Base-by-base conservation (phyloP, 257 asterid species). In the Penstemon barbatus region DNA sequence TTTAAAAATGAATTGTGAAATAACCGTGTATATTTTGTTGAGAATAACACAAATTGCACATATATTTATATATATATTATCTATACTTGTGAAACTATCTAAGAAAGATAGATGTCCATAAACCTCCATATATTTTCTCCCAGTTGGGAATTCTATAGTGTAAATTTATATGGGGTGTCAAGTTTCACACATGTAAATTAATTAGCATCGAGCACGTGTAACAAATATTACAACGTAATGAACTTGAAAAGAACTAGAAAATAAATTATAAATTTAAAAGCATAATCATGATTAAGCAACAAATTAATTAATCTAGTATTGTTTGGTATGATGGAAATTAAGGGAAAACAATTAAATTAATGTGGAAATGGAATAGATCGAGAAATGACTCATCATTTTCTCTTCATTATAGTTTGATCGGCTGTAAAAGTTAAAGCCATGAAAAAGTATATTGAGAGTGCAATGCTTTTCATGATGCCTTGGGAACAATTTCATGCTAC, bases 391-490 rank as follows among this genome's bases (percentile, higher is more conserved):
- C 4, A 48, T 61, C 4, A 48, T 40, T 45, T 62, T 39, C 57
- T 74, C 37, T 55, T 66, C 57, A 75, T 78, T 66, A 78, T 75
- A 54, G 71, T 66, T 75, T 62, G 81, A 73, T 75, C 33, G 49
- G 78, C 76, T 82, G 84, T 76, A 76, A 82, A 82, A 69, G 78
- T 65, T 44, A 51, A 72, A 75, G 54, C 59, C 69, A 61, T 40
- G 40, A 4, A 56, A 72, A 54, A 61, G 58, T 72, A 18, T 25
- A 36, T 44, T 8, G 41, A 65, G 77, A 73, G 74, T 64, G 78
- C 71, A 41, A 71, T 74, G 79, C 68, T 63, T 59, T 25, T 79
- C 75, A 77, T 79, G 67, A 76, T 79, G 76, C 57, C 64, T 62
- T 19, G 72, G 72, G 33, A 56, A 71, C 65, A 71, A 12, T 13